Conservation (phyloP, 2,329 filamentous ascomycete genomes). For the Arthrobotrys musiformis region DNA sequence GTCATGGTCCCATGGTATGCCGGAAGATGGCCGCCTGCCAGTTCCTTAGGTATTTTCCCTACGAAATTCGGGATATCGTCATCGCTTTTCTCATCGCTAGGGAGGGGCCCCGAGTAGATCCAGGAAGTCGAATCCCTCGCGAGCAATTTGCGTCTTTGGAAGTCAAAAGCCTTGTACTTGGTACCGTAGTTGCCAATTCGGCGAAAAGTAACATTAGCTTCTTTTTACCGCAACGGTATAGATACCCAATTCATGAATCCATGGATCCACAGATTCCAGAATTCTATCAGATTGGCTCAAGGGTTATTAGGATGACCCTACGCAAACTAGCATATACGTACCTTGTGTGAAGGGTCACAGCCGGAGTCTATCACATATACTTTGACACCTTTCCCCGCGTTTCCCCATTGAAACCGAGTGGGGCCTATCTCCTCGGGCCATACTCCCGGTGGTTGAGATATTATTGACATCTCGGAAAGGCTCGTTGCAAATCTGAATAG, state of each 20-base stretch:
- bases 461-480: neutral
- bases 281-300: too few relatives aligned
- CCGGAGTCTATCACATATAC: neutral
- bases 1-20: neutral
- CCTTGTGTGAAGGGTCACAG: neutral
- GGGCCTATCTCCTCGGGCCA: neutral
- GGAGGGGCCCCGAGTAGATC: neutral
- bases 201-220: too few relatives aligned
- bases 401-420: neutral
- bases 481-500: neutral
- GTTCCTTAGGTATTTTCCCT: neutral
- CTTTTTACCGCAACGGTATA: too few relatives aligned
- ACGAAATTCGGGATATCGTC: neutral
- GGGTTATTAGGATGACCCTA: too few relatives aligned
- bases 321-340: too few relatives aligned
- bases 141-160: neutral
- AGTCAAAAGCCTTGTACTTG: neutral
- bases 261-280: too few relatives aligned
- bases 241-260: too few relatives aligned
- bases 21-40: neutral
- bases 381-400: neutral
- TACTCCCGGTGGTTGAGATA: neutral
- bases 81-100: neutral
- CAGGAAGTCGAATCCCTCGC: neutral
- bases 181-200: too few relatives aligned